Evolutionary conservation across 1,284 basidiomycete genomes (phyloP).

Genomic region (Papiliotrema laurentii): DNA sequence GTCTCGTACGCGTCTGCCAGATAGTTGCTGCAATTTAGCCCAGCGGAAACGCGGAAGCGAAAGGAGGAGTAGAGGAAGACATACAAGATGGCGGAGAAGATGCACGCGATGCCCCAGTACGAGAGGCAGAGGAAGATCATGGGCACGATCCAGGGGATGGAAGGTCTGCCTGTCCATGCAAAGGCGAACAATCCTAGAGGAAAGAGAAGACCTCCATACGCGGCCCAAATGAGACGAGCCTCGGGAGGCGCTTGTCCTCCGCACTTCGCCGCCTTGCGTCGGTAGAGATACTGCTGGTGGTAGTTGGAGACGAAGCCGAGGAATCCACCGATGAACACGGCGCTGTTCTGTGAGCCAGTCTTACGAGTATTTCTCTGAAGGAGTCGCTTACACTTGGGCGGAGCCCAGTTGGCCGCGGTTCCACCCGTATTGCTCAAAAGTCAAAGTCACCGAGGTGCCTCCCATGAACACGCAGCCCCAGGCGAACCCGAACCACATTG

Average conservation of each 20-base stretch:
- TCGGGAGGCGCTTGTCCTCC: conserved; percentile 49
- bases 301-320: conserved; percentile 66
- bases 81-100: conserved; percentile 41
- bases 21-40: conserved; percentile 32
- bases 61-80: conserved; percentile 12
- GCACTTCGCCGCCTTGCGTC: conserved; percentile 18
- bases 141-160: conserved; percentile 32
- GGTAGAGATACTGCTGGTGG: conserved; percentile 39
- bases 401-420: conserved; percentile 27
- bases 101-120: conserved; percentile 32
- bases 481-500: conserved; percentile 49
- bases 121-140: conserved; percentile 23
- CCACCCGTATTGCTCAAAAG: conserved; percentile 39
- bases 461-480: conserved; percentile 43
- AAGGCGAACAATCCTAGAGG: conserved; percentile 29
- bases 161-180: conserved; percentile 41
- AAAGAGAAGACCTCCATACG: conserved; percentile 42
- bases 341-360: conserved; percentile 11
- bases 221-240: conserved; percentile 49
- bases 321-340: conserved; percentile 58
- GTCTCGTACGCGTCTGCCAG: conserved; percentile 44
- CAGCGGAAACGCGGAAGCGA: conserved; percentile 2
- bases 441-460: conserved; percentile 26
- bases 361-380: neutral
- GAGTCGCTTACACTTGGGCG: conserved; percentile 23